A percentile compares a stretch with the other conserved stretches of the same genome.
These are phyloP conservation scores for Chaetothyriales sp. DNA, from an alignment of 2,329 filamentous ascomycete genomes.

Conservation along the genomic window DNA sequence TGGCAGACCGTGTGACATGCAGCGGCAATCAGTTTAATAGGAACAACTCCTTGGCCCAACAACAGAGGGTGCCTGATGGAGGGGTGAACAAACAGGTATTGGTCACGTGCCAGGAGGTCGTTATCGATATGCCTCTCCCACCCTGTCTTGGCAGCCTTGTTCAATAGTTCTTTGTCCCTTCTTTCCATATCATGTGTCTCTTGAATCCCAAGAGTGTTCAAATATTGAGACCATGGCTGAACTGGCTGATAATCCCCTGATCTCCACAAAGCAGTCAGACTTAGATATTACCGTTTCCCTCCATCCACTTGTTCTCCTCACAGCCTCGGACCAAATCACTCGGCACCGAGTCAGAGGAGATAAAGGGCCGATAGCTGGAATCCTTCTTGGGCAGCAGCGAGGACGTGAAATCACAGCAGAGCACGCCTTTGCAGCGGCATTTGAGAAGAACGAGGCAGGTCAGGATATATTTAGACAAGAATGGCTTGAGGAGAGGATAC, in stretches of 20 bases:
- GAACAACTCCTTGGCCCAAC: no score
- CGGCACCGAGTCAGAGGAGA: constrained; percentile 68
- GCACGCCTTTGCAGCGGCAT: constrained; percentile 74
- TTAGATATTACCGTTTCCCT: constrained; percentile 65
- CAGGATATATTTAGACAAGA: constrained; percentile 47
- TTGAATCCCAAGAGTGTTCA: constrained; percentile 44
- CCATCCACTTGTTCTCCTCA: constrained; percentile 87
- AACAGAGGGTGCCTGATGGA: no score
- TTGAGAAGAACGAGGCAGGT: constrained; percentile 36
- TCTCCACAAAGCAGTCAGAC: constrained; percentile 56
- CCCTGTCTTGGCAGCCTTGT: not conserved
- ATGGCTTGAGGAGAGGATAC: constrained; percentile 65
- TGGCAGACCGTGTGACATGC: no score
- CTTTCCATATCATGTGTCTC: constrained; percentile 1
- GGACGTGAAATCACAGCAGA: constrained; percentile 83
- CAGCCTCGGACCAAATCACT: constrained; percentile 92
- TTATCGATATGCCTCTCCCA: no score
- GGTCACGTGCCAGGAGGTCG: no score
- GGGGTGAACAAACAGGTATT: no score
- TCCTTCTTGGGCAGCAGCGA: constrained; percentile 79
- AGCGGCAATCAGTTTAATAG: no score
- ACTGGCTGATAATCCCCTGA: constrained; percentile 37
- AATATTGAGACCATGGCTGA: constrained; percentile 42
- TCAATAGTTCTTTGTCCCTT: not conserved
- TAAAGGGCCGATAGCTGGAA: constrained; percentile 63